These are phyloP conservation scores for Parietichytrium sp. DNA, from an alignment of 108 stramenopile genomes.

Conservation along the genomic window DNA sequence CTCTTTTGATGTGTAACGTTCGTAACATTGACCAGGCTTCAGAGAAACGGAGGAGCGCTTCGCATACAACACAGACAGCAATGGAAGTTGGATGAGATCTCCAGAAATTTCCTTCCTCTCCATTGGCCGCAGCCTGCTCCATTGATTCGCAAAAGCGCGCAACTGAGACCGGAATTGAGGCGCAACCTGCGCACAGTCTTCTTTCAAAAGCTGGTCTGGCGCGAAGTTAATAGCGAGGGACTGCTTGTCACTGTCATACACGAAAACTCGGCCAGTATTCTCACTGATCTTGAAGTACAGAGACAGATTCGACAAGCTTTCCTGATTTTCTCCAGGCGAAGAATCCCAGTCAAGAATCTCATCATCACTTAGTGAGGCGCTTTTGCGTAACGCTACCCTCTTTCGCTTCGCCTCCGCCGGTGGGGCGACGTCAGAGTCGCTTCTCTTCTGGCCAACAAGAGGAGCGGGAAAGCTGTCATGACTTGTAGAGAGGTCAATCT, in stretches of 20 bases:
- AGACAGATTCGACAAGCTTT: too few species aligned
- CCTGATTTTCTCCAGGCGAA: neutral
- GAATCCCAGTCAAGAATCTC: neutral
- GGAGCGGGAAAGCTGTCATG: too few species aligned
- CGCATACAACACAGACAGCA: neutral
- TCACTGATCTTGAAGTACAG: neutral
- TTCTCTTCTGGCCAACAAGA: too few species aligned
- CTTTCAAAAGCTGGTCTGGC: neutral
- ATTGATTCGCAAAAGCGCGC: neutral
- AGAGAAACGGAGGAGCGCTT: neutral
- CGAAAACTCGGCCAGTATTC: conserved; percentile 4
- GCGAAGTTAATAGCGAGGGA: neutral
- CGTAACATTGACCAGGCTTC: too few species aligned
- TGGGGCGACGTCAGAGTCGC: too few species aligned
- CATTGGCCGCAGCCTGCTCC: neutral
- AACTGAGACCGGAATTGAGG: neutral
- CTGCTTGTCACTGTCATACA: conserved; percentile 21
- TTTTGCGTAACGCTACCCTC: too few species aligned
- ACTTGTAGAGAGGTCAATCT: too few species aligned
- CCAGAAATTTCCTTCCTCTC: neutral
- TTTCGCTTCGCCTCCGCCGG: too few species aligned
- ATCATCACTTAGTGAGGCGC: too few species aligned
- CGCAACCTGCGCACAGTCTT: neutral
- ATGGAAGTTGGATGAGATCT: neutral
- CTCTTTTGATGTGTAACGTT: too few species aligned